phyloP scores from a whole-genome alignment of 345 rosid species.

The Linum trigynum region DNA sequence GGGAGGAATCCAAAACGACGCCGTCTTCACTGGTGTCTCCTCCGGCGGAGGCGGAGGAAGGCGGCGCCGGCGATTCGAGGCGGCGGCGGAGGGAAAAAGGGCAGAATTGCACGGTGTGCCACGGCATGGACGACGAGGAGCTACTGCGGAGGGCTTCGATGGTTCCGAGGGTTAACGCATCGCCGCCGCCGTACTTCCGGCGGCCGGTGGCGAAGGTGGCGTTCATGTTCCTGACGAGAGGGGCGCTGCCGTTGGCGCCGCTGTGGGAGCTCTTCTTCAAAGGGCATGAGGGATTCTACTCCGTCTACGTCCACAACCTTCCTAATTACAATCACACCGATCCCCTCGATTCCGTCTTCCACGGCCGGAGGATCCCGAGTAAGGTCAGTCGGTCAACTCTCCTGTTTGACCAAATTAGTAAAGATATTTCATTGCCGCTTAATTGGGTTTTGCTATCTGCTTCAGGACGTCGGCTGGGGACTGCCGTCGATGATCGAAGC shows the following conservation, averaged over 20 bases:
- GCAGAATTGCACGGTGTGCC: background rate
- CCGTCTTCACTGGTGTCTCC: background rate
- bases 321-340: background rate
- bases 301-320: background rate
- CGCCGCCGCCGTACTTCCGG: too few species aligned
- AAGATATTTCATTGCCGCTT: too few species aligned
- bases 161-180: background rate
- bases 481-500: too few species aligned
- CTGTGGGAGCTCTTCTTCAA: background rate
- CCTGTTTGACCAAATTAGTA: too few species aligned
- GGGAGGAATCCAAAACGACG: too few species aligned
- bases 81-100: background rate
- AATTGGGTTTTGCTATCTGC: too few species aligned
- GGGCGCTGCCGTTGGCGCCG: background rate
- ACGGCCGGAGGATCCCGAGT: background rate
- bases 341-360: background rate
- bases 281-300: background rate
- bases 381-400: background rate
- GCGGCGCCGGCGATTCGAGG: background rate
- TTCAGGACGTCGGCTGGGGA: too few species aligned
- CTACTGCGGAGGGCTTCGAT: too few species aligned
- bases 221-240: background rate
- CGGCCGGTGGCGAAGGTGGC: background rate
- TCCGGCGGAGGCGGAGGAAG: background rate
- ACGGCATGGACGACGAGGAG: too few species aligned